Conservation (phyloP, 192 early-diverging fungal species). For the Ambispora gerdemannii region DNA sequence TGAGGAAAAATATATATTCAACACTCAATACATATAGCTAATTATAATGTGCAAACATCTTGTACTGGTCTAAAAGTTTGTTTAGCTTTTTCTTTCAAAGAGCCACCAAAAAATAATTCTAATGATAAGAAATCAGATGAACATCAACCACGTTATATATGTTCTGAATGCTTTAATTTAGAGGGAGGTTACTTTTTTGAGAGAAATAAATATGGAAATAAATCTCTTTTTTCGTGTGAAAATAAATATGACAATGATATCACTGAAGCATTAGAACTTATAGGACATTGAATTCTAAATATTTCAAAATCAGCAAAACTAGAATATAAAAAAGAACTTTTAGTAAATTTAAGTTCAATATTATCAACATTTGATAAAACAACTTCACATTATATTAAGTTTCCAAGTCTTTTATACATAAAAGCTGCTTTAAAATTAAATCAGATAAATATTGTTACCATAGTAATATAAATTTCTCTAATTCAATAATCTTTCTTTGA, state of each 20-base stretch:
- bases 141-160: not conserved
- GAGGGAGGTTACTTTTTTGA: conserved; percentile 7
- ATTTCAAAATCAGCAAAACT: not conserved
- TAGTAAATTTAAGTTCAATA: conserved; percentile 4
- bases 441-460: not conserved
- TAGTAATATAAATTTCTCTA: too few relatives aligned
- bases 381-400: not conserved
- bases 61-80: conserved; percentile 9
- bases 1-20: not conserved
- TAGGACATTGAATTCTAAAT: conserved; percentile 4
- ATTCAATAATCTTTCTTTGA: too few relatives aligned
- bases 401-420: not conserved
- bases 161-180: not conserved
- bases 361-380: not conserved
- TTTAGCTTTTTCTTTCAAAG: not conserved
- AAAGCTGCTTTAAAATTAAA: not conserved
- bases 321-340: not conserved
- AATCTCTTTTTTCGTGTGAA: not conserved
- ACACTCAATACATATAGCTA: not conserved
- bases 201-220: not conserved
- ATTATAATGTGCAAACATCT: not conserved
- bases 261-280: conserved; percentile 1
- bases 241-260: conserved; percentile 14
- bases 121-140: not conserved
- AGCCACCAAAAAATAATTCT: not conserved